A percentile compares a stretch with the other conserved stretches of the same genome.
phyloP scores from a whole-genome alignment of 1,139 yeast species.

The Pichia sp. region DNA sequence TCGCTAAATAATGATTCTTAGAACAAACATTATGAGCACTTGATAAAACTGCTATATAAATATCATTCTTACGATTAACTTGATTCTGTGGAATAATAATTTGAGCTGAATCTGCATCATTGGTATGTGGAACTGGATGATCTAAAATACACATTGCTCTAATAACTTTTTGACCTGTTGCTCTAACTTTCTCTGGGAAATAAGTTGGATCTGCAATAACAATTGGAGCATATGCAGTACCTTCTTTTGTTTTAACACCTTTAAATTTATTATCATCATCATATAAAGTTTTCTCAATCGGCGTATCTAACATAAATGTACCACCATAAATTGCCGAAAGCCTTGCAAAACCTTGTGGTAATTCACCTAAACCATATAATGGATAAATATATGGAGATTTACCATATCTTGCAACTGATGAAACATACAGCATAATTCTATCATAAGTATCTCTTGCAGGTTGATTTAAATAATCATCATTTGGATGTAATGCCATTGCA shows the following conservation, averaged over 20 bases:
- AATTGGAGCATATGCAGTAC: constrained; percentile 84
- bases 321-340: constrained; percentile 97
- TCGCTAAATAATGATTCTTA: constrained; percentile 85
- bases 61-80: constrained; percentile 87
- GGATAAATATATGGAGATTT: constrained; percentile 97
- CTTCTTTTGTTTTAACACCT: constrained; percentile 89
- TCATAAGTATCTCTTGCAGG: constrained; percentile 93
- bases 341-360: constrained; percentile 98
- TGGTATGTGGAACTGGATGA: constrained; percentile 82
- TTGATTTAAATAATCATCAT: constrained; percentile 80
- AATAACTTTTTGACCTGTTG: constrained; percentile 82
- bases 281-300: constrained; percentile 82
- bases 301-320: constrained; percentile 95
- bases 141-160: constrained; percentile 93
- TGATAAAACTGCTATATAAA: constrained; percentile 87
- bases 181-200: constrained; percentile 83
- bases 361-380: constrained; percentile 91
- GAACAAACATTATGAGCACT: constrained; percentile 89
- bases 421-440: constrained; percentile 77
- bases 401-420: constrained; percentile 91
- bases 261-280: constrained; percentile 65
- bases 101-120: constrained; percentile 84
- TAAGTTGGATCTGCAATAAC: constrained; percentile 98
- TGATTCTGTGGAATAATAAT: constrained; percentile 96
- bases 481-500: constrained; percentile 96